These are phyloP conservation scores for Venturia oleaginea DNA, from an alignment of 2,329 filamentous ascomycete genomes.

Conservation along the genomic window DNA sequence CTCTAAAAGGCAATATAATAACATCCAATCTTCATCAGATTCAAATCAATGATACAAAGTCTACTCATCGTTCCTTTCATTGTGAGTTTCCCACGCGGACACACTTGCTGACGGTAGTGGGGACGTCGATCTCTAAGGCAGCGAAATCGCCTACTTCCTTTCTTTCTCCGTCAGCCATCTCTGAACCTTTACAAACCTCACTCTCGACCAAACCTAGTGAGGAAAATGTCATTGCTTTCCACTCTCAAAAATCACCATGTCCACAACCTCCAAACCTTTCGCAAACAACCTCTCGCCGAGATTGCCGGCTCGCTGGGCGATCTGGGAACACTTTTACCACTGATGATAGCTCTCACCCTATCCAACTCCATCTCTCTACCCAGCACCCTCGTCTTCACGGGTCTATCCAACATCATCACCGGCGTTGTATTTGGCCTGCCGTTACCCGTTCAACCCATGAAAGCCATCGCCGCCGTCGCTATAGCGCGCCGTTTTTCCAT, in stretches of 20 bases:
- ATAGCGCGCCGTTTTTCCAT: conserved; percentile 59
- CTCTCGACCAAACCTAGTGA: background rate
- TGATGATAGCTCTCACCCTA: conserved; percentile 76
- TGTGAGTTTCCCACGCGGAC: background rate
- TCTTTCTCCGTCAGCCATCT: background rate
- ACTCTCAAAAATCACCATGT: background rate
- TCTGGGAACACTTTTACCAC: conserved; percentile 77
- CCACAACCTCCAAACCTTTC: conserved; percentile 36
- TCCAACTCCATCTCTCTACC: conserved; percentile 72
- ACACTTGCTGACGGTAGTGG: background rate
- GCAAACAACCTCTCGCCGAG: conserved; percentile 55
- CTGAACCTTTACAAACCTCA: background rate
- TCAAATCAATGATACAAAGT: background rate
- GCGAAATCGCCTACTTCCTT: background rate
- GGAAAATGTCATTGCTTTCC: background rate
- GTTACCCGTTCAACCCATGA: conserved; percentile 81
- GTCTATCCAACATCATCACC: conserved; percentile 75
- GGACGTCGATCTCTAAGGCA: background rate
- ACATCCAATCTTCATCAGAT: background rate
- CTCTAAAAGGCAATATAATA: background rate
- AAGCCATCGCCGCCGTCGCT: conserved; percentile 86
- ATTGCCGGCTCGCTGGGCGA: conserved; percentile 85
- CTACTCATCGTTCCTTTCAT: background rate
- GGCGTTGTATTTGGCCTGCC: conserved; percentile 80
- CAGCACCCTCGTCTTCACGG: conserved; percentile 79